phyloP scores from a whole-genome alignment of 805 yeast genomes.

The Spathaspora sp. region DNA sequence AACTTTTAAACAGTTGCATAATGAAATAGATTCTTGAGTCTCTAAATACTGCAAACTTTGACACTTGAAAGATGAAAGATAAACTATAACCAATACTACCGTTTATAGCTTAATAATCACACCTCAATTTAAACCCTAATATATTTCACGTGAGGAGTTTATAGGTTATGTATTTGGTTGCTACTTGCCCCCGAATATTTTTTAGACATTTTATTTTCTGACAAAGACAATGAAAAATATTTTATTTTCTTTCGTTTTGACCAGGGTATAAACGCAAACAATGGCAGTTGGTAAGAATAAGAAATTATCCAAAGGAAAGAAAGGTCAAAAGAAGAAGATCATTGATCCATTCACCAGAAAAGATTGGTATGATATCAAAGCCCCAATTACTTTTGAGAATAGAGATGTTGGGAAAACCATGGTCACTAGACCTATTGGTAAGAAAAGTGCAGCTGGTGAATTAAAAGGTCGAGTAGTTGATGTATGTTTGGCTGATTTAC shows the following conservation, averaged over 20 bases:
- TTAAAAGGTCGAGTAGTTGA: constrained; percentile 97
- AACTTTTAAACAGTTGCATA: too few species aligned
- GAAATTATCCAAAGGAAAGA: constrained; percentile 84
- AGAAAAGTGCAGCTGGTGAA: constrained; percentile 96
- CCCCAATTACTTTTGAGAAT: constrained; percentile 97
- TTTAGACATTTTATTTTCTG: too few species aligned
- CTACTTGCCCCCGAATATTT: too few species aligned
- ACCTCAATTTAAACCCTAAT: too few species aligned
- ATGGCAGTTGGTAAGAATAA: constrained; percentile 59
- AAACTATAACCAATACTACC: too few species aligned
- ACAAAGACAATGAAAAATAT: not conserved
- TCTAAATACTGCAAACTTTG: too few species aligned
- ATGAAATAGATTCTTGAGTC: too few species aligned
- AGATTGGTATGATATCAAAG: constrained; percentile 98
- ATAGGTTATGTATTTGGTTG: too few species aligned
- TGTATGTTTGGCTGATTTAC: constrained; percentile 94
- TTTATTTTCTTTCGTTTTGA: not conserved
- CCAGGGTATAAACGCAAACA: constrained; percentile 16
- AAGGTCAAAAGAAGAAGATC: constrained; percentile 98
- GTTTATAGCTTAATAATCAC: too few species aligned
- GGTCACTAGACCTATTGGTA: constrained; percentile 97
- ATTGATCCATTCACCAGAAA: constrained; percentile 99
- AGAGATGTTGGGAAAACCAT: constrained; percentile 98
- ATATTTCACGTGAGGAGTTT: too few species aligned
- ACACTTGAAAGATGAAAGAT: too few species aligned